phyloP scores from a whole-genome alignment of 1,284 basidiomycete species.

The Ceraceosorus guamensis region DNA sequence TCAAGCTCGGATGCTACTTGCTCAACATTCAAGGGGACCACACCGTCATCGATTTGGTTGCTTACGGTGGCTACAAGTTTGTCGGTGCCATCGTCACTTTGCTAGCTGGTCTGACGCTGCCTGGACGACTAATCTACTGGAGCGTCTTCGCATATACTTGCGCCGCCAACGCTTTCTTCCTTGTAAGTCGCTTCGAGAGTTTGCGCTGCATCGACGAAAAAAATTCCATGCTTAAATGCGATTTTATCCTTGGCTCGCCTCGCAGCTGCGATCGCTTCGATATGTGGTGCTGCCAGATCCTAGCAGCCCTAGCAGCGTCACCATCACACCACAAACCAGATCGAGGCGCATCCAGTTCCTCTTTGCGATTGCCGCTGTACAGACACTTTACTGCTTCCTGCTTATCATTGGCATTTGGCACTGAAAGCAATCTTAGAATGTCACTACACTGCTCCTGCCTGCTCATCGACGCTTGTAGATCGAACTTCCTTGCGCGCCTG shows the following conservation, averaged over 20 bases:
- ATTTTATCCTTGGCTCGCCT: not conserved
- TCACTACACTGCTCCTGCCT: no score
- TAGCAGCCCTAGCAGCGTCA: slow-evolving; percentile 52
- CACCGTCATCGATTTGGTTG: slow-evolving; percentile 55
- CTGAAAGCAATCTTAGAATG: no score
- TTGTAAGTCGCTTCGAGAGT: no score
- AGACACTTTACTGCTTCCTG: slow-evolving; percentile 54
- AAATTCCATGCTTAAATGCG: not conserved
- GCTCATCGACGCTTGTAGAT: no score
- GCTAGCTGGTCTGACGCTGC: slow-evolving; percentile 24
- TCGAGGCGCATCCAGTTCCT: slow-evolving; percentile 75
- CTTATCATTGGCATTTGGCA: slow-evolving; percentile 36
- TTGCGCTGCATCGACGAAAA: not conserved
- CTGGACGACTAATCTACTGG: slow-evolving; percentile 59
- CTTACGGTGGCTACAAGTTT: slow-evolving; percentile 94
- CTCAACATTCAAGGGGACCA: slow-evolving; percentile 72
- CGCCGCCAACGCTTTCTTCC: slow-evolving; percentile 84
- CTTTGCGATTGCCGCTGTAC: slow-evolving; percentile 64
- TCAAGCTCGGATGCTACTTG: slow-evolving; percentile 84
- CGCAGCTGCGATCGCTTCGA: slow-evolving; percentile 77
- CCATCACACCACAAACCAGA: slow-evolving; percentile 71
- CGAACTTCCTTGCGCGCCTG: no score
- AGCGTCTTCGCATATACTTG: slow-evolving; percentile 74
- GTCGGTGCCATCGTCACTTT: slow-evolving; percentile 53
- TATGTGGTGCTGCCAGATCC: slow-evolving; percentile 76